A percentile compares a stretch with the other conserved stretches of the same genome.
Conservation (phyloP, 345 rosid species). For the Boechera retrofracta region DNA sequence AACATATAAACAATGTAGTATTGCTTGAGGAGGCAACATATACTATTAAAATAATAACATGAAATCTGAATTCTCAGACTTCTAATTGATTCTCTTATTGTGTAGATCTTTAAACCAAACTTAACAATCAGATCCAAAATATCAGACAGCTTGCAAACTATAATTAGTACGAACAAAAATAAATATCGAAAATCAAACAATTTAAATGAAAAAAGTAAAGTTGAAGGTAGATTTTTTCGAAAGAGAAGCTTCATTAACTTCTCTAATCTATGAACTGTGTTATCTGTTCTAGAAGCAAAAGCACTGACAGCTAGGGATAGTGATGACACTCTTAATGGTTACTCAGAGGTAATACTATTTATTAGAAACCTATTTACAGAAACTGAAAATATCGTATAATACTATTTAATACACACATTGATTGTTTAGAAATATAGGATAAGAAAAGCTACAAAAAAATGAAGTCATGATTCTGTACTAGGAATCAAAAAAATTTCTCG, state of each 20-base stretch:
- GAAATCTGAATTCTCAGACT: constrained; percentile 29
- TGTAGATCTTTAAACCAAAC: constrained; percentile 29
- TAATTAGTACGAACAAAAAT: background rate
- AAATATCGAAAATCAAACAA: constrained; percentile 10
- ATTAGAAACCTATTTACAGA: constrained; percentile 40
- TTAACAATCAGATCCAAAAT: constrained; percentile 29
- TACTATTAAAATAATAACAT: constrained; percentile 8
- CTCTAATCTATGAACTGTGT: constrained; percentile 35
- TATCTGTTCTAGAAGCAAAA: constrained; percentile 37
- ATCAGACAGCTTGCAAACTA: constrained; percentile 37
- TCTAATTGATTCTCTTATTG: constrained; percentile 17
- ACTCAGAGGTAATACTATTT: constrained; percentile 28
- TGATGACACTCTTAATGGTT: constrained; percentile 41
- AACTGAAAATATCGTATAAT: constrained; percentile 11
- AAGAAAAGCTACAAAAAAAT: constrained; percentile 20
- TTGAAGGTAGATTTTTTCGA: constrained; percentile 22
- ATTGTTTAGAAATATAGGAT: constrained; percentile 25
- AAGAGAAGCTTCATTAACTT: constrained; percentile 43
- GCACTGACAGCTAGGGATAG: constrained; percentile 36
- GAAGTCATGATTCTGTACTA: constrained; percentile 38
- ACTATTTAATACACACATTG: constrained; percentile 30
- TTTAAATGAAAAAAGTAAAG: constrained; percentile 33
- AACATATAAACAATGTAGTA: constrained; percentile 25
- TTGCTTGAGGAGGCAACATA: constrained; percentile 33
- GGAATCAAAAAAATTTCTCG: constrained; percentile 28